phyloP scores from a whole-genome alignment of 2,329 filamentous ascomycete species.

The Lecanicillium sp. region DNA sequence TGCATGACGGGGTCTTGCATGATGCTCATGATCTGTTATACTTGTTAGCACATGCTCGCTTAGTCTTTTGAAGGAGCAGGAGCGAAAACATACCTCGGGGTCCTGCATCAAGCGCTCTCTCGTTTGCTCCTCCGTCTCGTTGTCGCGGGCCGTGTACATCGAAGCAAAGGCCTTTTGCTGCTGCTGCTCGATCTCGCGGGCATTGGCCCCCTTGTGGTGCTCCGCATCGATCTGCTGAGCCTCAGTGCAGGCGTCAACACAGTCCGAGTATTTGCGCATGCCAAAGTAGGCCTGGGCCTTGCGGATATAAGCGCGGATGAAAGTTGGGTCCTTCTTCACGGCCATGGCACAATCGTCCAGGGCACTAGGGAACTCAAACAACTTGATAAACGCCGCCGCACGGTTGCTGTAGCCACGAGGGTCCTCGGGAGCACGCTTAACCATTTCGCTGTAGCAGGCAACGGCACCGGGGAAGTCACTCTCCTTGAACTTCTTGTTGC shows the following conservation, averaged over 20 bases:
- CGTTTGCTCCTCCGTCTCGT: constrained; percentile 94
- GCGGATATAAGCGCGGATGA: constrained; percentile 92
- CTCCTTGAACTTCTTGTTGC: constrained; percentile 96
- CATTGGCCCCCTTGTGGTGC: constrained; percentile 63
- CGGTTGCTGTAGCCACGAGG: constrained; percentile 95
- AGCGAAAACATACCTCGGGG: constrained; percentile 61
- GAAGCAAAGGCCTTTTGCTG: constrained; percentile 86
- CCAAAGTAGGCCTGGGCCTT: constrained; percentile 93
- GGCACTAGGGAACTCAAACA: constrained; percentile 90
- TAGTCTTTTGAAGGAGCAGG: not conserved
- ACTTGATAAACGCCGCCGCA: constrained; percentile 91
- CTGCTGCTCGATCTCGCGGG: constrained; percentile 87
- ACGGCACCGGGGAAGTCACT: constrained; percentile 92
- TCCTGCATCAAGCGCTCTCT: constrained; percentile 84
- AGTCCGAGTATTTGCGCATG: constrained; percentile 98
- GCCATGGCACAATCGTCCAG: constrained; percentile 88
- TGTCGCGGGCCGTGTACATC: constrained; percentile 85
- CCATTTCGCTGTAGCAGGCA: constrained; percentile 92
- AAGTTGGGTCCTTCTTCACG: constrained; percentile 83
- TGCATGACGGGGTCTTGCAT: constrained; percentile 98
- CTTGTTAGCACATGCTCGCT: constrained; percentile 17
- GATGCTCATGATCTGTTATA: constrained; percentile 67
- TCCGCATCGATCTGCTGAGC: constrained; percentile 70
- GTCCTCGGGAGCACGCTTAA: constrained; percentile 88
- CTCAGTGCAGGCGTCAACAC: constrained; percentile 79